phyloP scores from a whole-genome alignment of 805 yeast genomes.

The Wickerhamomyces mucosus region DNA sequence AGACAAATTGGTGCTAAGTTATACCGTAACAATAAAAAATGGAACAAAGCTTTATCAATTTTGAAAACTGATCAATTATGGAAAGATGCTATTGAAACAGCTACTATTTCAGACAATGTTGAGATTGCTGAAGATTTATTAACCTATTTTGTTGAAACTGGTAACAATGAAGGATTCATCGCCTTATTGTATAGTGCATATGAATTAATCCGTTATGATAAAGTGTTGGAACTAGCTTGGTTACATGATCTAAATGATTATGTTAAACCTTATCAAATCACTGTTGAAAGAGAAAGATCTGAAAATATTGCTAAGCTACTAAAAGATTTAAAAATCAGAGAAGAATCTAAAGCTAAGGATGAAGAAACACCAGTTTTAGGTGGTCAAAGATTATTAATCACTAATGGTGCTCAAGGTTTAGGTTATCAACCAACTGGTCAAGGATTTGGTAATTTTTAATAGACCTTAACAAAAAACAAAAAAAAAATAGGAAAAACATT shows the following conservation, averaged over 20 bases:
- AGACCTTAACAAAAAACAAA: no score
- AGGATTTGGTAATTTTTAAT: constrained; percentile 47
- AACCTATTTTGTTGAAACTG: constrained; percentile 91
- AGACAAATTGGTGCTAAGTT: constrained; percentile 93
- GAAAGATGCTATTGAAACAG: constrained; percentile 91
- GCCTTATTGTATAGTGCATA: constrained; percentile 85
- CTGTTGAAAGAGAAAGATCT: constrained; percentile 72
- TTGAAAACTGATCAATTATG: constrained; percentile 89
- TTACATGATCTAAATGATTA: constrained; percentile 73
- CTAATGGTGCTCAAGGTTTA: constrained; percentile 59
- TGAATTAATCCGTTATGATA: constrained; percentile 68
- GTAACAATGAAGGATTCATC: constrained; percentile 90
- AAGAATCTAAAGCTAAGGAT: constrained; percentile 46
- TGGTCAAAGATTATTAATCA: constrained; percentile 71
- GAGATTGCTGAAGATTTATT: constrained; percentile 85
- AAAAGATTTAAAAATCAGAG: constrained; percentile 62
- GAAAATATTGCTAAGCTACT: constrained; percentile 55
- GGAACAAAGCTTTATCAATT: constrained; percentile 79
- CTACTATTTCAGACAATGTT: constrained; percentile 65
- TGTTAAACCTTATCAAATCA: constrained; percentile 86
- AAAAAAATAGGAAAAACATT: no score
- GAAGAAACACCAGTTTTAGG: constrained; percentile 35
- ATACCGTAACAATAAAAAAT: constrained; percentile 90
- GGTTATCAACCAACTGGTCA: constrained; percentile 66
- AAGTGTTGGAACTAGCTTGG: constrained; percentile 88